Evolutionary conservation across 768 basidiomycete species (phyloP).

Genomic region (Coprinopsis sp.): DNA sequence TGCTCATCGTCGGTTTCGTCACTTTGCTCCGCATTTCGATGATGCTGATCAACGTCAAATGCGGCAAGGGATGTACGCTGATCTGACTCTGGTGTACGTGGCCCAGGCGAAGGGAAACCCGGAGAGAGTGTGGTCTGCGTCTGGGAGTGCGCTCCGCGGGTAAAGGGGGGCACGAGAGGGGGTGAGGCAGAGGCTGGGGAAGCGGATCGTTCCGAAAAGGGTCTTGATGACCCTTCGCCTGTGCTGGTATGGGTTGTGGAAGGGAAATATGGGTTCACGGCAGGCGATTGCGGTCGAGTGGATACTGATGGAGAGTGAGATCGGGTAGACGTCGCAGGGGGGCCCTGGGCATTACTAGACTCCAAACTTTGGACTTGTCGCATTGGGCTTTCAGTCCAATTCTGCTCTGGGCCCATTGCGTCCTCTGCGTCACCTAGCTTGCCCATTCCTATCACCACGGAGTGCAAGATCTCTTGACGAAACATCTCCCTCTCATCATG

Average conservation of each 20-base stretch:
- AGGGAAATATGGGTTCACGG: conserved; percentile 54
- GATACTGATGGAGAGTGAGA: no score
- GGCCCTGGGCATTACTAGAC: no score
- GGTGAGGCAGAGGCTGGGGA: conserved; percentile 24
- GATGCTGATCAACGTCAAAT: not conserved
- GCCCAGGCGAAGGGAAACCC: not conserved
- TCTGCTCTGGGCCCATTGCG: no score
- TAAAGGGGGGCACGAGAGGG: conserved; percentile 5
- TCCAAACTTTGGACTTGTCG: no score
- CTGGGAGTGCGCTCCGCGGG: not conserved
- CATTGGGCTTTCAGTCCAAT: no score
- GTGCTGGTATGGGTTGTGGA: conserved; percentile 28
- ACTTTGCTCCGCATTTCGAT: conserved; percentile 8
- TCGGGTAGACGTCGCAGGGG: no score
- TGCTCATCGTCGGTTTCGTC: conserved; percentile 38
- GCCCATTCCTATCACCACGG: conserved; percentile 88
- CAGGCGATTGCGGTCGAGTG: conserved; percentile 10
- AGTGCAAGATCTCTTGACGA: conserved; percentile 76
- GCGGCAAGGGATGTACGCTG: not conserved
- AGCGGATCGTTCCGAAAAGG: conserved; percentile 14
- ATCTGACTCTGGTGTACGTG: not conserved
- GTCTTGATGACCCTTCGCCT: conserved; percentile 5
- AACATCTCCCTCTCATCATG: conserved; percentile 57
- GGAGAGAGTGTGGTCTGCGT: not conserved
- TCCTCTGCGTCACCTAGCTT: no score